Conservation (phyloP, 768 basidiomycete genomes). For the Pleurotus citrinopileatus region DNA sequence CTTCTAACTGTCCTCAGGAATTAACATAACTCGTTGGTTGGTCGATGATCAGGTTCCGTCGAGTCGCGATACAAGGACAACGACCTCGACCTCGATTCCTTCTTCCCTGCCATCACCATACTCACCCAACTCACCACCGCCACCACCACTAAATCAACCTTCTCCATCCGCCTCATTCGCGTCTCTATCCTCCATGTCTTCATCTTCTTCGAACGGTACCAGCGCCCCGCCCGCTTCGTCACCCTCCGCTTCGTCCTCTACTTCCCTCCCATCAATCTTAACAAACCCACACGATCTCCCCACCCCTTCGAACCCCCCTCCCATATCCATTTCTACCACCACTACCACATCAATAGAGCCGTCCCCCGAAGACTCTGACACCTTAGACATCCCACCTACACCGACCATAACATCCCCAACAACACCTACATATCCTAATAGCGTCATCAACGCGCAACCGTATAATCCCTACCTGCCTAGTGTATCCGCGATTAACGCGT, state of each 20-base stretch:
- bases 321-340: background rate
- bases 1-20: too few relatives aligned
- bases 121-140: background rate
- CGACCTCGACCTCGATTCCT: background rate
- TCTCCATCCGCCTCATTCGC: too few relatives aligned
- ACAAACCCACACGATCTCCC: background rate
- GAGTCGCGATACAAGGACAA: too few relatives aligned
- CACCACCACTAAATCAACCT: too few relatives aligned
- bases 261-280: background rate
- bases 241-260: background rate
- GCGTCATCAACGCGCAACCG: slow-evolving; percentile 9
- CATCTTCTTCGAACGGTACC: too few relatives aligned
- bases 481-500: background rate
- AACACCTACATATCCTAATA: slow-evolving; percentile 10
- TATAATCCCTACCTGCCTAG: background rate
- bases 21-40: too few relatives aligned
- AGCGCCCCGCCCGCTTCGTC: slow-evolving; percentile 6
- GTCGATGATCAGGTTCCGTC: too few relatives aligned
- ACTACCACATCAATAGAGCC: slow-evolving; percentile 23
- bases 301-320: background rate
- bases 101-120: background rate
- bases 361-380: slow-evolving; percentile 17
- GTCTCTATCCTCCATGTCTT: background rate
- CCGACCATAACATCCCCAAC: slow-evolving; percentile 17
- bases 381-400: slow-evolving; percentile 14